Evolutionary conservation across 306 rosid species (phyloP), one percentile per base, ranked within the genome.

Genomic region (Prunus kanzakura): DNA sequence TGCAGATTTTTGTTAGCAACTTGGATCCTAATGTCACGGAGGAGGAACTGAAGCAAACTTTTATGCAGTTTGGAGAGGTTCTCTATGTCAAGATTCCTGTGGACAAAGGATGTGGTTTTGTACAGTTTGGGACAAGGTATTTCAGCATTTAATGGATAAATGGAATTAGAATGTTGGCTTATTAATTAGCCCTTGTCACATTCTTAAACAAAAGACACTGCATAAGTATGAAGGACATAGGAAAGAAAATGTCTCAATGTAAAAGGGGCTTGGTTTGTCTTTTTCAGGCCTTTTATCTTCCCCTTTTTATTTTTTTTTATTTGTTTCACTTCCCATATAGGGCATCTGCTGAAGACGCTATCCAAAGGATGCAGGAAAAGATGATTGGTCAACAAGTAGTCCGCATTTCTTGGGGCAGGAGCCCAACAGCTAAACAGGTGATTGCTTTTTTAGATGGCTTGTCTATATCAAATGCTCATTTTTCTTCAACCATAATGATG

Each of bases 321-420:
- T 61, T 65, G 76, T 72, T 30, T 78, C 67, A 12, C 61, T 14
- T 71, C 67, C 41, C 76, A 30, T 85, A 70, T 75, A 93, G 98
- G 88, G 79, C 88, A 70, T 86, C 89, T 72, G 97, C 97, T 67
- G 98, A 93, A 83, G 97, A 88, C 71, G 91, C 98, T 67, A 88
- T 91, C 69, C 97, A 88, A 89, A 86, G 87, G 84, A 89, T 93
- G 98, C 96, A 88, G 67, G 98, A 91, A 87, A 93, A 89, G 88
- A 75, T 88, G 81, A 85, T 93, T 43, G 97, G 98, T 66, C 96
- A 91, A 60, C 97, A 91, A 86, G 85, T 85, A 69, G 85, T 89
- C 64, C 97, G 90, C 67, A 68, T 91, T 79, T 86, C 98, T 60
- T 93, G 97, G 98, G 97, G 88, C 51, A 87, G 92, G 83, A 87